Base-by-base conservation (phyloP, 1,284 basidiomycete species). In the Cryptococcus sp. region DNA sequence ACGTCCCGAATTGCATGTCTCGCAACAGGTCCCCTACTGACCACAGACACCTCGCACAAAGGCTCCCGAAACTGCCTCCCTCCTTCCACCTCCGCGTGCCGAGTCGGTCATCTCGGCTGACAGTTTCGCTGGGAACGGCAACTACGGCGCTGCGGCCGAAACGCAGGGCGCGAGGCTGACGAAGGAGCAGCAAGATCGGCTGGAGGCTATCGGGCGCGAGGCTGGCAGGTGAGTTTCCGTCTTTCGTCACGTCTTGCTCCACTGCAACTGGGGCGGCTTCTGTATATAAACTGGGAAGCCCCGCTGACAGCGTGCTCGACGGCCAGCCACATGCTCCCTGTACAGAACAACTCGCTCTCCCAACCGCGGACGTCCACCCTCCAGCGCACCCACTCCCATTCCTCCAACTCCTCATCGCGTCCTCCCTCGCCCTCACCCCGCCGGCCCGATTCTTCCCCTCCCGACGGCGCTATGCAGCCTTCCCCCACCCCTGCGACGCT, bases 241-340 rank as follows among this genome's bases (percentile, higher is more conserved):
- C 11, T 33, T 9, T 15, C 37, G 18, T 36, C 13, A 37, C 23
- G 42, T 23, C 5, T 44, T 12, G n/a, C 13, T 20, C 20, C 33
- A 35, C 8, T 20, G 35, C 35, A 16, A n/a, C 16, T 35, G 7
- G 35, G 36, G 13, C 21, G 20, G n/a, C 18, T 13, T n/a, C 15
- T 48, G 7, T 11, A 38, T 18, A 20, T 20, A 16, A 42, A 5
- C 28, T 33, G 28, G 23, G 16, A 18, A 18, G 2, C 42, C 18
- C 42, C 8, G 42, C 15, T 35, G 23, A 37, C 13, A n/a, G 13
- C 12, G 16, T 7, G 13, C 21, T 11, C 2, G 23, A 7, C n/a
- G 18, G 40, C 37, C 36, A 64, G 62, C 50, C 60, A 64, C 36
- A 64, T 64, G 62, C 57, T 64, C 15, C 57, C 62, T 7, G 61